These are phyloP conservation scores for Stagonosporopsis vannaccii DNA, from an alignment of 2,329 filamentous ascomycete species.

Conservation along the genomic window DNA sequence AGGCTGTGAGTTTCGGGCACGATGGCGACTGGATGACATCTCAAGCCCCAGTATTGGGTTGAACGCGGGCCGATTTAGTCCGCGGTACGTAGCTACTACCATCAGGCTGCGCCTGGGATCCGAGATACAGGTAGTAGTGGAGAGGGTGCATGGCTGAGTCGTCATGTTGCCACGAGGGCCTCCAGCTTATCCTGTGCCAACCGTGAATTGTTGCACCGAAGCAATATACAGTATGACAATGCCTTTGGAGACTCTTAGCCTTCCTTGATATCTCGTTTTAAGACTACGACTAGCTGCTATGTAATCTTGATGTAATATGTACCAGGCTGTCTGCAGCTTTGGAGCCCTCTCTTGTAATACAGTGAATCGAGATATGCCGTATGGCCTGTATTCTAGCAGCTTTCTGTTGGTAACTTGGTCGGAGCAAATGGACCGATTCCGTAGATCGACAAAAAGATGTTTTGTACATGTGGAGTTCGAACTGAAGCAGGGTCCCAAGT, in stretches of 20 bases:
- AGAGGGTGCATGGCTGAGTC: neutral
- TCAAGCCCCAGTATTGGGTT: conserved; percentile 10
- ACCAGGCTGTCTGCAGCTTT: neutral
- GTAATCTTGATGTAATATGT: neutral
- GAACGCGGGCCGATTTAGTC: conserved; percentile 29
- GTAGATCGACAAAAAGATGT: conserved; percentile 5
- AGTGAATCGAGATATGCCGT: neutral
- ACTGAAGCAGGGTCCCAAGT: conserved; percentile 1
- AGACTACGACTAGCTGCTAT: neutral
- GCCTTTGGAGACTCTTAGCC: neutral
- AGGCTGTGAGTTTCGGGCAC: conserved; percentile 6
- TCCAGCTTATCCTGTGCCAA: neutral
- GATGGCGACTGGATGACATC: conserved; percentile 17
- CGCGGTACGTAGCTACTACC: conserved; percentile 13
- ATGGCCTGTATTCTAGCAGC: neutral
- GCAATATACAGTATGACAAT: neutral
- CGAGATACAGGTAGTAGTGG: neutral
- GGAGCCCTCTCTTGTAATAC: neutral
- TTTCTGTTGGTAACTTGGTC: neutral
- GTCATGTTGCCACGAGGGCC: neutral
- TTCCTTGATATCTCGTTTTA: no score
- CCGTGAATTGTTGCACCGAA: neutral
- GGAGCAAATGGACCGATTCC: conserved; percentile 6
- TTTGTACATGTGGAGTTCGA: neutral
- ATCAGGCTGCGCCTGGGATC: neutral